Evolutionary conservation across 1,284 basidiomycete species (phyloP), one percentile per base, ranked within the genome.

Genomic region (Fomes fomentarius): DNA sequence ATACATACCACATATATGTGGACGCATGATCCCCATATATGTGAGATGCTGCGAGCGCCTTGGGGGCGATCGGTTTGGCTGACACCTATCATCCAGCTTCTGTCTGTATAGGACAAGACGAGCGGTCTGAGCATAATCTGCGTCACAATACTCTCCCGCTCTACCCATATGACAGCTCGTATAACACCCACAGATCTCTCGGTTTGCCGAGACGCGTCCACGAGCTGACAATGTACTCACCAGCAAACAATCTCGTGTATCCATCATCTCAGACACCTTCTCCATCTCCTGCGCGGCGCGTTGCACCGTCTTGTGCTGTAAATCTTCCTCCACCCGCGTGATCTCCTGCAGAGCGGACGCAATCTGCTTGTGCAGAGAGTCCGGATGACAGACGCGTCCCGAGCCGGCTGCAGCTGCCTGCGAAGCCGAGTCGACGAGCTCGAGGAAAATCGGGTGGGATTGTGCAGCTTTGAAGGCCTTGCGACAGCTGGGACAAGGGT

Each of bases 401-500:
- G 37, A n/a, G 19, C 34, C 30, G 10, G 19, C 42, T 2, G 41
- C 25, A 1, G 42, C 12, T 14, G 47, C 39, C 28, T 49, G 40
- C 19, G 47, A 49, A n/a, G 39, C 8, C 1, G 47, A 33, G 34
- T 58, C 44, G 7, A 30, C 41, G 14, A 22, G 17, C 14, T 60
- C 60, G 12, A 62, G 33, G 35, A 53, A 62, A 24, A 62, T 47
- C 3, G 43, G 40, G 12, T 57, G 57, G 0, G 48, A 33, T 24
- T 62, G 39, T 2, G 24, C 4, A 4, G 14, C 4, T 14, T 24
- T 45, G 52, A 62, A 57, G 5, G 8, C 10, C 4, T 11, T 15
- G 34, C 57, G 54, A 22, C 60, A 62, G n/a, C 26, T 41, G 1
- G 60, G 60, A 17, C 60, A 62, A 7, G 39, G 46, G 14, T 31